Evolutionary conservation across 208 protist species (phyloP).

Genomic region (Trypanosoma vivax): DNA sequence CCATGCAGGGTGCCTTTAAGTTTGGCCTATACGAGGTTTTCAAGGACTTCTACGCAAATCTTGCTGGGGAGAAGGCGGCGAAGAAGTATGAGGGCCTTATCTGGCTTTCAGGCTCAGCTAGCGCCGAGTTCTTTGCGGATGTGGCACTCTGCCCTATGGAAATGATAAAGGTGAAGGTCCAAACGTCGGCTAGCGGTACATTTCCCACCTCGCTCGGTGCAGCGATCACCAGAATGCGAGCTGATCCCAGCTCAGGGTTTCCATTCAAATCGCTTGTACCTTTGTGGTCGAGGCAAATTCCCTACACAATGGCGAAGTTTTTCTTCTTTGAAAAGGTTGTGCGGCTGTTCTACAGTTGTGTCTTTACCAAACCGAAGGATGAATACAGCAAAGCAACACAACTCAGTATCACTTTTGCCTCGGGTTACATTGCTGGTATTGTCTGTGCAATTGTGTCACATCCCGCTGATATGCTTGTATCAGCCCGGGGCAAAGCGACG

Average conservation of each 20-base stretch:
- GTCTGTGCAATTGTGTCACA: conserved; percentile 95
- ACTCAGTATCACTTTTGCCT: conserved; percentile 88
- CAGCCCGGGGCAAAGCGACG: conserved; percentile 83
- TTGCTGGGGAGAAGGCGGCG: conserved; percentile 81
- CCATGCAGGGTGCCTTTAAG: conserved; percentile 89
- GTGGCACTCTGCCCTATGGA: conserved; percentile 94
- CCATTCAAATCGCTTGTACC: conserved; percentile 87
- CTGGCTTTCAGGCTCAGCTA: conserved; percentile 89
- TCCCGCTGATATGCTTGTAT: conserved; percentile 93
- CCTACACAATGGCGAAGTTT: conserved; percentile 96
- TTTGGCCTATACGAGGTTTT: conserved; percentile 95
- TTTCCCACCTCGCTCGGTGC: conserved; percentile 70
- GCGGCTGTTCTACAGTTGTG: conserved; percentile 80
- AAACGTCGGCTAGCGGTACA: conserved; percentile 78
- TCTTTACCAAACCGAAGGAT: conserved; percentile 85
- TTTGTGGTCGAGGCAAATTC: conserved; percentile 92
- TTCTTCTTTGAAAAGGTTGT: conserved; percentile 88
- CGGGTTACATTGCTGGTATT: conserved; percentile 93
- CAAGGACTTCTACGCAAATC: conserved; percentile 88
- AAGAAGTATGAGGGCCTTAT: conserved; percentile 68
- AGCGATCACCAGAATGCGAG: conserved; percentile 63
- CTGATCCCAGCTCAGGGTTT: conserved; percentile 70
- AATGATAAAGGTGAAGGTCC: conserved; percentile 90
- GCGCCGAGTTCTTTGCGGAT: conserved; percentile 96
- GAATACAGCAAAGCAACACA: conserved; percentile 86